A percentile compares a stretch with the other conserved stretches of the same genome.
phyloP scores from a whole-genome alignment of 257 asterid genomes.

The Solanum lycopersicoides region DNA sequence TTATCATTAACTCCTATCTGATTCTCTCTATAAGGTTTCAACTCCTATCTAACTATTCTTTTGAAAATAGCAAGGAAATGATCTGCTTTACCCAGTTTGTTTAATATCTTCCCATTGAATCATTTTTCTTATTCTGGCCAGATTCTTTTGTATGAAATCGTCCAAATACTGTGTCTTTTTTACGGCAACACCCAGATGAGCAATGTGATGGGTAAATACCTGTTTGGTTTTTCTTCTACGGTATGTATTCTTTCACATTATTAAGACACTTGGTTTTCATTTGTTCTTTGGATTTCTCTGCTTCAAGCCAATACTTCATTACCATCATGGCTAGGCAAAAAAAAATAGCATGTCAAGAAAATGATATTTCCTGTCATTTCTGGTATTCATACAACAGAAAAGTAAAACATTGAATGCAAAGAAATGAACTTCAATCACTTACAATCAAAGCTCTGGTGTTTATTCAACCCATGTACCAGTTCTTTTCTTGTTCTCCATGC shows the following conservation, averaged over 20 bases:
- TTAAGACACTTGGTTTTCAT: not conserved
- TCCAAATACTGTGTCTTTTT: constrained; percentile 24
- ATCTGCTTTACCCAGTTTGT: not conserved
- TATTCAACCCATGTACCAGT: not conserved
- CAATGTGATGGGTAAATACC: constrained; percentile 16
- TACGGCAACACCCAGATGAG: constrained; percentile 17
- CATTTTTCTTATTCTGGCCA: constrained; percentile 7
- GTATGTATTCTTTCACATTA: constrained; percentile 18
- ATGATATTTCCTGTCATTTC: not conserved
- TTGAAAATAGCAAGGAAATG: not conserved
- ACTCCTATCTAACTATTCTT: not conserved
- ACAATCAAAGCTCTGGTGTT: not conserved
- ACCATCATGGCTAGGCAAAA: not conserved
- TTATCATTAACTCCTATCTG: not conserved
- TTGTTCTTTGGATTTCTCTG: not conserved
- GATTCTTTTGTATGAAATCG: constrained; percentile 52
- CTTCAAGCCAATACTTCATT: not conserved
- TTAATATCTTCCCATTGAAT: not conserved
- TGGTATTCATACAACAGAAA: not conserved
- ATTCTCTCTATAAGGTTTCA: not conserved
- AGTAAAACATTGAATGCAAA: not conserved
- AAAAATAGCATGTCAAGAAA: not conserved
- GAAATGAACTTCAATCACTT: not conserved
- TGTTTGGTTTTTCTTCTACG: constrained; percentile 33
- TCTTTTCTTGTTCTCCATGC: not conserved